Percentiles rank a stretch among this genome's conserved stretches.
Conservation (phyloP, 2,329 filamentous ascomycete genomes). For the Waltergamsia citrina region DNA sequence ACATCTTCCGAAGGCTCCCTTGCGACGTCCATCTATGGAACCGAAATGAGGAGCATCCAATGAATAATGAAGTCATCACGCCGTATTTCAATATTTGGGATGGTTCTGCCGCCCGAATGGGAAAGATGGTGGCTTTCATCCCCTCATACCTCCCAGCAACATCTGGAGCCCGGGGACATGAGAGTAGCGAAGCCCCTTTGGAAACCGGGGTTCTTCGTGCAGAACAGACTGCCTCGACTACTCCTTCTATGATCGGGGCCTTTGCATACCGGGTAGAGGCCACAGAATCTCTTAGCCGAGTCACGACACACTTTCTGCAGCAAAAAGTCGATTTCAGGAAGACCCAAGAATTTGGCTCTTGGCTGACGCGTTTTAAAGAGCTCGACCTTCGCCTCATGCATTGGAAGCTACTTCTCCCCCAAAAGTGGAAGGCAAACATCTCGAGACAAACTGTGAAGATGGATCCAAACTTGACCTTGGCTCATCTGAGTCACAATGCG, state of each 20-base stretch:
- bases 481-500: conserved; percentile 38
- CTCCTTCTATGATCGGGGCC: no score
- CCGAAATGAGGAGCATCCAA: conserved; percentile 22
- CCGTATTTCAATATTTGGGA: conserved; percentile 37
- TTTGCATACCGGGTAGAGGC: conserved; percentile 38
- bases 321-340: conserved; percentile 28
- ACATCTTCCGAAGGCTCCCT: conserved; percentile 17
- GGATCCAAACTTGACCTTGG: conserved; percentile 40
- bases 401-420: conserved; percentile 33
- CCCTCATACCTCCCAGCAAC: no score
- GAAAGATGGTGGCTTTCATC: conserved; percentile 27
- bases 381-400: conserved; percentile 34
- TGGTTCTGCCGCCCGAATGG: conserved; percentile 24
- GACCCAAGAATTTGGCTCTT: conserved; percentile 27
- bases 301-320: conserved; percentile 34
- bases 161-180: no score
- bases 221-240: no score
- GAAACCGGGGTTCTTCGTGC: no score
- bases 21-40: conserved; percentile 31
- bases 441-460: no score
- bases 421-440: conserved; percentile 29
- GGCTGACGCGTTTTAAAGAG: conserved; percentile 37
- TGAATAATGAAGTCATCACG: conserved; percentile 24
- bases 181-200: no score
- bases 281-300: conserved; percentile 32